Conservation (phyloP, 2,329 filamentous ascomycete genomes). For the Dothistroma septosporum region DNA sequence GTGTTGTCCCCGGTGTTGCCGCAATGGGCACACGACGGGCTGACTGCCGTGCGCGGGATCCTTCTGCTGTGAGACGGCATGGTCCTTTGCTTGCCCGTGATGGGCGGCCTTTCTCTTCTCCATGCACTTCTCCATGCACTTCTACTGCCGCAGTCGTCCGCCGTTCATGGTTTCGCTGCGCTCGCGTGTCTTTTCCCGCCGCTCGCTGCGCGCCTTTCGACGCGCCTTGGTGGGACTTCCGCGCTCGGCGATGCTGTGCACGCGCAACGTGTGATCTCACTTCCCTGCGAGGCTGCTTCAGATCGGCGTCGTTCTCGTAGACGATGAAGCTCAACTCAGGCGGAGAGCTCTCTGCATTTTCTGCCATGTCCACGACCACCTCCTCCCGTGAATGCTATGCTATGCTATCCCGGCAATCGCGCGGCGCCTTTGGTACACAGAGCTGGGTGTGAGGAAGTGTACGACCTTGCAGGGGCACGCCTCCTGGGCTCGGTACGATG, state of each 20-base stretch:
- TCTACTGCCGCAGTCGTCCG: too few species aligned
- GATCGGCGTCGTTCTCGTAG: not conserved
- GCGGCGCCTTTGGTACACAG: too few species aligned
- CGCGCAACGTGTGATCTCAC: not conserved
- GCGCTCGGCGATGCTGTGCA: not conserved
- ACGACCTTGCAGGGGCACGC: too few species aligned
- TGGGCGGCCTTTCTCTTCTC: not conserved
- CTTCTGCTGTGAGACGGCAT: too few species aligned
- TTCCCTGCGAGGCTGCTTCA: not conserved
- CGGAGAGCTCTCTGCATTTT: not conserved
- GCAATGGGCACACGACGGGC: not conserved
- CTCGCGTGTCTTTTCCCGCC: not conserved
- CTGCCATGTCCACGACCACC: not conserved
- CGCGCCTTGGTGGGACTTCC: not conserved
- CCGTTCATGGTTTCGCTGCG: not conserved
- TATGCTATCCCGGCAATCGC: too few species aligned
- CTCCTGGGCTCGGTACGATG: too few species aligned
- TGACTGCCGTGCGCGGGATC: not conserved
- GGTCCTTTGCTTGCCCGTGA: not conserved
- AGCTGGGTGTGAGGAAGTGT: too few species aligned
- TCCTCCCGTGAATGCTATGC: too few species aligned
- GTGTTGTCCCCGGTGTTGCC: not conserved
- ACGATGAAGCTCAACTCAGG: not conserved
- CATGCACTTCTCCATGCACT: too few species aligned
- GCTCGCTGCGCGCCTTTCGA: not conserved